Base-by-base conservation (phyloP, 1,284 basidiomycete genomes). In the Hypsizygus ulmarius region DNA sequence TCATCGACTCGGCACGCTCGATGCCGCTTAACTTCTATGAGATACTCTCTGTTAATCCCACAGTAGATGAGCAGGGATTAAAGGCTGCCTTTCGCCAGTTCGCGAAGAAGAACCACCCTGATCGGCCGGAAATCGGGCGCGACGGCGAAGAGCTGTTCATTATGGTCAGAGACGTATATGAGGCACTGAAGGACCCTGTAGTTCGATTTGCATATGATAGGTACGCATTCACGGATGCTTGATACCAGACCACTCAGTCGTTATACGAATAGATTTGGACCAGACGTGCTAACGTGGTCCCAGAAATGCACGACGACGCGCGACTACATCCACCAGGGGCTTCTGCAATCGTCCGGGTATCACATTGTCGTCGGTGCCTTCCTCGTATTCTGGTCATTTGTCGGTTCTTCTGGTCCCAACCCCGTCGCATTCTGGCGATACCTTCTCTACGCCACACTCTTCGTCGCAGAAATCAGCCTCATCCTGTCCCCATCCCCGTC, bases 201-300 rank as follows among this genome's bases (percentile, higher is more conserved):
- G 84, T 84, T 49, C 71, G 91, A 39, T 93, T 90, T 68, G 92
- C 91, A 0, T 95, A 95, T 64, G 92, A 95, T 67, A 73, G 81
- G 87, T 85, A 48, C 47, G 75, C 62, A 14, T 29, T 43, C 41
- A 14, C 11, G 7, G 19, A 32, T 30, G 5, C 21, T 35, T 40
- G 40, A 25, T 25, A 25, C 21, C 21, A 25, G n/a, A 29, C n/a
- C 16, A 15, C 15, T 12, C 14, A 16, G 10, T 32, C 10, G 36
- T 2, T 18, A 14, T 28, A 21, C 39, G 28, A 7, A 21, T 40
- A 74, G 90, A 50, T 94, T 94, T 59, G 91, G 91, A 0, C 82
- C 87, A 3, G 79, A 82, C 25, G 82, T 85, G 2, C 56, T 90
- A 16, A 61, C 58, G 0, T 93, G 90, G 88, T 75, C 72, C 28